Conservation (phyloP, 495 filamentous ascomycete genomes). For the Trichoderma erinaceum region DNA sequence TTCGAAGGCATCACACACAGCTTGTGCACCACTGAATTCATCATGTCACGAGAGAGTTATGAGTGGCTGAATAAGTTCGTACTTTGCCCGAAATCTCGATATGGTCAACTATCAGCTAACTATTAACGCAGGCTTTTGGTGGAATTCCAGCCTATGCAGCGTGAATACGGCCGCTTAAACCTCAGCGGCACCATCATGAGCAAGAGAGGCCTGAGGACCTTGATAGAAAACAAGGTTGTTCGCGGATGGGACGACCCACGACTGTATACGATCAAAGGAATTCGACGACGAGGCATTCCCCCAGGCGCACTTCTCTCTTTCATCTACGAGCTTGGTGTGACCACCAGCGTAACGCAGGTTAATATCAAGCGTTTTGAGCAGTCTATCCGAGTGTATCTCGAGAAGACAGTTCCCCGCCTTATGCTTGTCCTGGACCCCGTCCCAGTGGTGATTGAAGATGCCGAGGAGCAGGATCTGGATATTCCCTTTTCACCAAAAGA, state of each 20-base stretch:
- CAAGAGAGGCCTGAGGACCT: slow-evolving; percentile 72
- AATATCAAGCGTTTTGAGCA: slow-evolving; percentile 71
- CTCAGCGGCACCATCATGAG: slow-evolving; percentile 75
- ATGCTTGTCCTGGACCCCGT: slow-evolving; percentile 83
- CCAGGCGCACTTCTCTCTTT: slow-evolving; percentile 83
- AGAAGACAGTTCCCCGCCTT: slow-evolving; percentile 74
- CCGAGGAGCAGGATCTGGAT: slow-evolving; percentile 60
- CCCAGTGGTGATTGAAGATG: slow-evolving; percentile 70
- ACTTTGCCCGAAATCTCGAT: slow-evolving; percentile 1
- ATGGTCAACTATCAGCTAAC: neutral
- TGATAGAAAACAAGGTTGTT: slow-evolving; percentile 67
- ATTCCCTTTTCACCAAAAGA: slow-evolving; percentile 74
- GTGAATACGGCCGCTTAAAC: slow-evolving; percentile 70
- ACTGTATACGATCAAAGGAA: slow-evolving; percentile 80
- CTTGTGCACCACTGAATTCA: slow-evolving; percentile 83
- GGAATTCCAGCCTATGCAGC: slow-evolving; percentile 74
- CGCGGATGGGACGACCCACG: slow-evolving; percentile 85
- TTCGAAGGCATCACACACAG: slow-evolving; percentile 86
- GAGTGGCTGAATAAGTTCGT: slow-evolving; percentile 67
- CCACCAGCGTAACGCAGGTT: slow-evolving; percentile 66
- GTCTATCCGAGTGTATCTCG: slow-evolving; percentile 72
- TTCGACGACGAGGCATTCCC: slow-evolving; percentile 76
- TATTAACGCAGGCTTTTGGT: slow-evolving; percentile 51
- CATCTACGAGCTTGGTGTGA: slow-evolving; percentile 83
- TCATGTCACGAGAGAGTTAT: slow-evolving; percentile 68